Percentiles rank a stretch among this genome's conserved stretches.
phyloP scores from a whole-genome alignment of 176 grass and related monocot genomes.

The Alloteropsis semialata region DNA sequence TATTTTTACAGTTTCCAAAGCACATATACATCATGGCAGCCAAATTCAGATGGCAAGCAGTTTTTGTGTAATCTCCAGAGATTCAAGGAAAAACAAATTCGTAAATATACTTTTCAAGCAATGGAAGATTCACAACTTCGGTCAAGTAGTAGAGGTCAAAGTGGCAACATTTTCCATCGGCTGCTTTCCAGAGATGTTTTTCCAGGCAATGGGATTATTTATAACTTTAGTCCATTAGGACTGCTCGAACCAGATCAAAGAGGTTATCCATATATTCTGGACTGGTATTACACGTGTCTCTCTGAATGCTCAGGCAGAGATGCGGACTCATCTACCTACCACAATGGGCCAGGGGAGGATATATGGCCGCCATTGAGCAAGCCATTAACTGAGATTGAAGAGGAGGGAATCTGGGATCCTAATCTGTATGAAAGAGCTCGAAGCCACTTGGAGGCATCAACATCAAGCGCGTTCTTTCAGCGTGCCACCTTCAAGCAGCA shows the following conservation, averaged over 20 bases:
- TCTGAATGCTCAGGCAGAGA: constrained; percentile 20
- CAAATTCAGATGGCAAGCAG: constrained; percentile 47
- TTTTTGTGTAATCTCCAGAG: constrained; percentile 75
- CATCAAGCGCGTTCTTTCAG: constrained; percentile 55
- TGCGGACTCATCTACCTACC: constrained; percentile 8
- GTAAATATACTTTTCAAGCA: constrained; percentile 38
- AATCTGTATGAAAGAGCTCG: constrained; percentile 36
- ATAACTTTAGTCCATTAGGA: constrained; percentile 52
- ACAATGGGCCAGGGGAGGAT: neutral
- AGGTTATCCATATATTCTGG: constrained; percentile 64
- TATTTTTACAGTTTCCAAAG: constrained; percentile 66
- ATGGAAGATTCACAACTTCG: constrained; percentile 43
- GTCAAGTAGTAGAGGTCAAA: constrained; percentile 36
- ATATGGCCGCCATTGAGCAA: neutral
- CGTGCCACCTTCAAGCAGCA: constrained; percentile 15
- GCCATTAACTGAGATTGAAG: constrained; percentile 43
- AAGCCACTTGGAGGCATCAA: constrained; percentile 69
- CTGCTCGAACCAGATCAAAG: constrained; percentile 54
- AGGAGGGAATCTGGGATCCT: constrained; percentile 14
- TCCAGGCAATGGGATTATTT: constrained; percentile 27
- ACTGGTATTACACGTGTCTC: constrained; percentile 73
- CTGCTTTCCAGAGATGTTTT: constrained; percentile 9
- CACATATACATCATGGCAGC: constrained; percentile 78
- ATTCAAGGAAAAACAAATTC: constrained; percentile 62
- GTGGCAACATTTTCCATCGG: constrained; percentile 4